Percentiles rank a stretch among this genome's conserved stretches.
phyloP scores from a whole-genome alignment of 164 flowering plant genomes.

The Platanus orientalis region DNA sequence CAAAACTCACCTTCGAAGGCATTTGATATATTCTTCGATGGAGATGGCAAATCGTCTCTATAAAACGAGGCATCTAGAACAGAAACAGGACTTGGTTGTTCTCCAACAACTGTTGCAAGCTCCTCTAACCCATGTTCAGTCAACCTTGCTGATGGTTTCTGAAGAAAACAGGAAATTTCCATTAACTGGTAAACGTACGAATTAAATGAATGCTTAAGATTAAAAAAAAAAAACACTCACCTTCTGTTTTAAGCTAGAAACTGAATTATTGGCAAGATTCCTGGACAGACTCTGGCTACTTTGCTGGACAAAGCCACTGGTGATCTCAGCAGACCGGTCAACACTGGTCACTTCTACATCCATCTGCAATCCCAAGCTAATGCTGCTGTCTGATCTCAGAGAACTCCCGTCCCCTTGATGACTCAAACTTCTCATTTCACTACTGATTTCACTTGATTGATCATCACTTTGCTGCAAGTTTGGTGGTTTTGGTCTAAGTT shows the following conservation, averaged over 20 bases:
- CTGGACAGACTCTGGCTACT: slow-evolving; percentile 12
- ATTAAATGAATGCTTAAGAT: not conserved
- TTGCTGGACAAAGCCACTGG: slow-evolving; percentile 9
- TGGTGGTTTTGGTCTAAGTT: slow-evolving; percentile 33
- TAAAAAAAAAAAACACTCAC: slow-evolving; percentile 25
- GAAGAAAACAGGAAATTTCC: not conserved
- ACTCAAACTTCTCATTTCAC: slow-evolving; percentile 45
- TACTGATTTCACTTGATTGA: slow-evolving; percentile 50
- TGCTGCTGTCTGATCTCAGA: slow-evolving; percentile 36
- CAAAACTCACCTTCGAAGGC: slow-evolving; percentile 46
- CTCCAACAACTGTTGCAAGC: slow-evolving; percentile 31
- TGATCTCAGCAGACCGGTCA: slow-evolving; percentile 26
- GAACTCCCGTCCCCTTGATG: slow-evolving; percentile 45
- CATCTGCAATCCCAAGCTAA: slow-evolving; percentile 29
- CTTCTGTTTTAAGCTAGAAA: slow-evolving; percentile 18
- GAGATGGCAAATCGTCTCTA: slow-evolving; percentile 77
- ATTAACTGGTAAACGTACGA: not conserved
- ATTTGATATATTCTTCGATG: slow-evolving; percentile 51
- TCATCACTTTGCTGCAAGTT: slow-evolving; percentile 39
- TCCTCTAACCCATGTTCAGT: slow-evolving; percentile 31
- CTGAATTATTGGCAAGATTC: slow-evolving; percentile 8
- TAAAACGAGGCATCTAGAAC: slow-evolving; percentile 74
- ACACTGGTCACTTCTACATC: slow-evolving; percentile 41
- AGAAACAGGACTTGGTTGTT: slow-evolving; percentile 96
- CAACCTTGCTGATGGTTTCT: slow-evolving; percentile 31